Base-by-base conservation (phyloP, 371 early-diverging fungal species). In the Mucor velutinosus region DNA sequence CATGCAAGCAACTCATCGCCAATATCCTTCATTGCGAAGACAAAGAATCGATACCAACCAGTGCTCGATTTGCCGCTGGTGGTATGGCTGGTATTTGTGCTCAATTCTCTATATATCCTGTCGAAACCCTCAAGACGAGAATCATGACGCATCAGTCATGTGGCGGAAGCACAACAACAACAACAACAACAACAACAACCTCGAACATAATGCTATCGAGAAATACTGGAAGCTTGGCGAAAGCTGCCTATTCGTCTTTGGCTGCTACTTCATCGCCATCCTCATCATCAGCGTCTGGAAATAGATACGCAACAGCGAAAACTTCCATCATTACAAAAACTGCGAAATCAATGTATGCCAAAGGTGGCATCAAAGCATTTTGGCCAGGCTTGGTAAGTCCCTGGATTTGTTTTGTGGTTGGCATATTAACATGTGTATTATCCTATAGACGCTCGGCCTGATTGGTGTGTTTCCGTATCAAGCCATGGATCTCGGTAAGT, bases 401-500 rank as follows among this genome's bases (percentile, higher is more conserved):
- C 29, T 64, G 10, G 2, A 27, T 33, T n/a, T 14, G 29, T 27
- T 15, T 14, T 25, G 11, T 7, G 17, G 12, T 17, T 19, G 47
- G 47, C 1, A 23, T 51, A 25, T 51, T 23, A 51, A 51, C 21
- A 11, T 51, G 21, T 47, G n/a, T 55, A 35, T 35, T 35, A 35
- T 35, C 5, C 30, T 30, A 35, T 61, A 77, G 77, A 73, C 90
- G 79, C 27, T 84, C 80, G 61, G 81, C 8, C 67, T 93, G 19
- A 70, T 90, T 0, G 92, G 92, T 37, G 90, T 93, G 29, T 90
- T 94, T 49, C 94, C 94, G 8, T 94, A 91, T 77, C 90, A 91
- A 33, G 92, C 91, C 7, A 84, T 91, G 71, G 92, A 93, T 71
- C 75, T 93, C 51, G 86, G 86, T 64, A 73, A 29, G 60, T 45